Evolutionary conservation across 805 yeast genomes (phyloP).

Genomic region (Brettanomyces naardenensis): DNA sequence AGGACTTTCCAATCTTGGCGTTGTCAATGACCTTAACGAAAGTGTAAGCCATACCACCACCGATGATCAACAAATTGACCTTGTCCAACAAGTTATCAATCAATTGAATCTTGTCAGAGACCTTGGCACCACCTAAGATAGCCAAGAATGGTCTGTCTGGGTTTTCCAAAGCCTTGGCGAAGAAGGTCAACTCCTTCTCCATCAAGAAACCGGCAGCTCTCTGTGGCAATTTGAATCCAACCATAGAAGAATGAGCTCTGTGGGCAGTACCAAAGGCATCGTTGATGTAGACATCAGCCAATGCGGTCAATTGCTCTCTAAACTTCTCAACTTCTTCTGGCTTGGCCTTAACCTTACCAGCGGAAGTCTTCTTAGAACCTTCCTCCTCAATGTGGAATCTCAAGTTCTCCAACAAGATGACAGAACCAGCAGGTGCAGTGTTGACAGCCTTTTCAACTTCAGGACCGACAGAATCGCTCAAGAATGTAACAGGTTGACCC

Average conservation of each 20-base stretch:
- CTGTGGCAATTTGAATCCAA: slow-evolving; percentile 90
- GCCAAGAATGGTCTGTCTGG: slow-evolving; percentile 98
- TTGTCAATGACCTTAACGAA: slow-evolving; percentile 88
- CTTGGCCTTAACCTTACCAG: slow-evolving; percentile 89
- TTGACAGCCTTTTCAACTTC: slow-evolving; percentile 79
- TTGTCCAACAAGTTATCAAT: slow-evolving; percentile 95
- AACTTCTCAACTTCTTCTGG: slow-evolving; percentile 75
- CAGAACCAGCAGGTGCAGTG: slow-evolving; percentile 67
- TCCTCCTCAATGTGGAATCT: slow-evolving; percentile 99
- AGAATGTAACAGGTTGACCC: slow-evolving; percentile 68
- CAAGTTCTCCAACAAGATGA: slow-evolving; percentile 90
- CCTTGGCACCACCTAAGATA: slow-evolving; percentile 99
- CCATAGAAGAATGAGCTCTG: slow-evolving; percentile 99
- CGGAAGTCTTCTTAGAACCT: slow-evolving; percentile 75
- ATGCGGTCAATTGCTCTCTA: slow-evolving; percentile 82
- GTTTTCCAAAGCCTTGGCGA: slow-evolving; percentile 97
- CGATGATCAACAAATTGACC: slow-evolving; percentile 89
- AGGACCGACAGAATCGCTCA: slow-evolving; percentile 86
- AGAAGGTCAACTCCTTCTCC: slow-evolving; percentile 95
- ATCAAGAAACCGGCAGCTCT: slow-evolving; percentile 98
- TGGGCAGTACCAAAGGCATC: slow-evolving; percentile 99
- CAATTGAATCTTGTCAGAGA: slow-evolving; percentile 96
- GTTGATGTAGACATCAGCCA: slow-evolving; percentile 95
- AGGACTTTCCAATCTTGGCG: slow-evolving; percentile 84
- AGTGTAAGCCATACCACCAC: slow-evolving; percentile 99